Evolutionary conservation across 2,329 filamentous ascomycete species (phyloP).

Genomic region (Parastagonospora nodorum): DNA sequence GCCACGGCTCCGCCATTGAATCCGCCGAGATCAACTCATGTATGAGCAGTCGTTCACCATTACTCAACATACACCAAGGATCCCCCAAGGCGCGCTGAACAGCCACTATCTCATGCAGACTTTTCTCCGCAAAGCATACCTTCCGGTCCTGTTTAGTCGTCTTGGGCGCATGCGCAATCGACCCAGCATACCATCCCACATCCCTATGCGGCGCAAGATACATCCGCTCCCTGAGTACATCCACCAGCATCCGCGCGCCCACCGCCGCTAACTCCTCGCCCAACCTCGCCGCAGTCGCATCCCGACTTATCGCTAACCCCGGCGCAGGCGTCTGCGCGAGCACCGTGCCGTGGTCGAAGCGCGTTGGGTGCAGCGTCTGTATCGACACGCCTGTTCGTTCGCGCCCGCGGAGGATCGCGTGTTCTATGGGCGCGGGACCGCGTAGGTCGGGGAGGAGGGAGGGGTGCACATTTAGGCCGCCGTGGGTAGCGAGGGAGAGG

Average conservation of each 20-base stretch:
- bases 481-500: conserved; percentile 72
- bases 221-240: conserved; percentile 64
- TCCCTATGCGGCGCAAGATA: conserved; percentile 67
- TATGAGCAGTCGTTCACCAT: conserved; percentile 34
- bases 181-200: conserved; percentile 35
- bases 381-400: conserved; percentile 75
- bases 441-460: conserved; percentile 86
- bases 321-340: conserved; percentile 68
- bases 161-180: conserved; percentile 68
- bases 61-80: conserved; percentile 62
- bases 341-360: conserved; percentile 80
- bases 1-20: not conserved
- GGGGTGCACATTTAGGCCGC: conserved; percentile 91
- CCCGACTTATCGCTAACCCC: conserved; percentile 58
- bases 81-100: conserved; percentile 66
- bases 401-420: conserved; percentile 71
- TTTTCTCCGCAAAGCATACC: conserved; percentile 64
- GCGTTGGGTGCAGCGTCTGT: conserved; percentile 77
- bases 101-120: conserved; percentile 59
- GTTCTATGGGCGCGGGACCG: conserved; percentile 84
- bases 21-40: conserved; percentile 12
- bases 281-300: conserved; percentile 56
- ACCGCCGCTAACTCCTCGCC: conserved; percentile 60
- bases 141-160: conserved; percentile 68
- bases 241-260: conserved; percentile 74